phyloP scores from a whole-genome alignment of 1,284 basidiomycete species.

The Mixia osmundae region DNA sequence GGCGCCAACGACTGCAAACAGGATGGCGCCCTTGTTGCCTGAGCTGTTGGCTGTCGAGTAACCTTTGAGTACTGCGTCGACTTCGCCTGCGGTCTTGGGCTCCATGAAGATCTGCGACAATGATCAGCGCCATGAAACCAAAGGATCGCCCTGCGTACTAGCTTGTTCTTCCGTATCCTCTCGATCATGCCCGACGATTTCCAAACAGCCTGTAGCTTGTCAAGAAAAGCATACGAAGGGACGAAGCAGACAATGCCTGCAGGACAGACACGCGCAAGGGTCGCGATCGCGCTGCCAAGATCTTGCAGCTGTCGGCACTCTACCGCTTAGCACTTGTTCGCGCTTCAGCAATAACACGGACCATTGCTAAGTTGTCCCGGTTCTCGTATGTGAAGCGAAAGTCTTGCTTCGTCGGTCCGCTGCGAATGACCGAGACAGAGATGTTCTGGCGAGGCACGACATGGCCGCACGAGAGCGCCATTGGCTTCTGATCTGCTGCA shows the following conservation, averaged over 20 bases:
- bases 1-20: slow-evolving; percentile 77
- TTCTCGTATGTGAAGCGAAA: slow-evolving; percentile 65
- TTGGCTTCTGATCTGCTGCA: slow-evolving; percentile 35
- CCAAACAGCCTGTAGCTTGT: slow-evolving; percentile 46
- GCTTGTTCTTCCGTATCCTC: slow-evolving; percentile 47
- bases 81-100: slow-evolving; percentile 48
- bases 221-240: slow-evolving; percentile 70
- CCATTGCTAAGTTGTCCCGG: slow-evolving; percentile 41
- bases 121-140: background rate
- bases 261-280: slow-evolving; percentile 53
- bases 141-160: slow-evolving; percentile 23
- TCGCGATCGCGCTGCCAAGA: slow-evolving; percentile 57
- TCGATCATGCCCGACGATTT: slow-evolving; percentile 32
- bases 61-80: slow-evolving; percentile 46
- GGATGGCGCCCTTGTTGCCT: slow-evolving; percentile 16
- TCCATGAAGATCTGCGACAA: slow-evolving; percentile 54
- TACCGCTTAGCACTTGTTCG: background rate
- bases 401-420: slow-evolving; percentile 48
- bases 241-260: slow-evolving; percentile 83
- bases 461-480: slow-evolving; percentile 74
- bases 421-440: slow-evolving; percentile 47
- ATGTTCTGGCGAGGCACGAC: slow-evolving; percentile 67
- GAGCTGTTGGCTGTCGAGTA: slow-evolving; percentile 37
- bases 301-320: slow-evolving; percentile 51
- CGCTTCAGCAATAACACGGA: slow-evolving; percentile 23